Evolutionary conservation across 2,329 filamentous ascomycete species (phyloP).

Genomic region (Fusarium siculi): DNA sequence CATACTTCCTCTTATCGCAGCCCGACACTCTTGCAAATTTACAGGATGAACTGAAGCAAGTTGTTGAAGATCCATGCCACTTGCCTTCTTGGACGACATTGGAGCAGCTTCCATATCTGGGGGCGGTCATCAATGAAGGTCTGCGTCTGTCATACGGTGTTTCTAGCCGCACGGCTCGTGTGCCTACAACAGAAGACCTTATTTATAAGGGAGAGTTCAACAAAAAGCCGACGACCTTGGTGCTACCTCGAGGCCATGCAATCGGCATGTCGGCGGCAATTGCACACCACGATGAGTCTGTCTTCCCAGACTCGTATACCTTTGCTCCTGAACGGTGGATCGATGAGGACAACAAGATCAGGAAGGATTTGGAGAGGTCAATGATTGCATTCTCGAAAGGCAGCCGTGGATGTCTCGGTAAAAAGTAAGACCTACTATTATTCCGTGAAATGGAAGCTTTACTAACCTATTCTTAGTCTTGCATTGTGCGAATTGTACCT

Average conservation of each 20-base stretch:
- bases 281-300: conserved; percentile 5
- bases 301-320: conserved; percentile 7
- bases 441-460: accelerated
- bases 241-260: conserved; percentile 8
- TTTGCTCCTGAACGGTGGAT: conserved; percentile 16
- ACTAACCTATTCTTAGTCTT: background rate
- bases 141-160: conserved; percentile 11
- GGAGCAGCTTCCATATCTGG: conserved; percentile 8
- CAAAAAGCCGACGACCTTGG: background rate
- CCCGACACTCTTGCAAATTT: background rate
- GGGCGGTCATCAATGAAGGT: background rate
- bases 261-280: conserved; percentile 18
- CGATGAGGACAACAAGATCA: background rate
- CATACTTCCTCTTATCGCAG: conserved; percentile 13
- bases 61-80: conserved; percentile 5
- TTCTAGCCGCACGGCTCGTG: conserved; percentile 10
- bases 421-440: background rate
- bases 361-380: conserved; percentile 6
- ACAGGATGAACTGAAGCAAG: background rate
- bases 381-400: conserved; percentile 14
- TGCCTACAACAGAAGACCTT: conserved; percentile 10
- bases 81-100: conserved; percentile 15
- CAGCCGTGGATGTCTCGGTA: conserved; percentile 19
- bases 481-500: conserved; percentile 17
- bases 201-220: conserved; percentile 6